Evolutionary conservation across 306 rosid species (phyloP), one percentile per base, ranked within the genome.

Genomic region (Heteromeles arbutifolia): DNA sequence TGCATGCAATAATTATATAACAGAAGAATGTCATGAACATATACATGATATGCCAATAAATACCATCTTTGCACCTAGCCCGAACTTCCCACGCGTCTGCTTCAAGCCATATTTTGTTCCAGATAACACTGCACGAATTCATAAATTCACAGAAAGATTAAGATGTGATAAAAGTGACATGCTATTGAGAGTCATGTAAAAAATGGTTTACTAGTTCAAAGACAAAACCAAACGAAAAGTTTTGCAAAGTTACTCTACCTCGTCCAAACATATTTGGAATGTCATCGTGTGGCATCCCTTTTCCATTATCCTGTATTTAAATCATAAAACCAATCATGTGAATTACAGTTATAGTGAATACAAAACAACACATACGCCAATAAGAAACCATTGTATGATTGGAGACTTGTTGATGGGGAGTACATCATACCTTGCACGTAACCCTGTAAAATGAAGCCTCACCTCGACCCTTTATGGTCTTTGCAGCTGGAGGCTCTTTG

Each of bases 51-150:
- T 65, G 53, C n/a, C 61, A 64, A 68, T 10, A 67, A 48, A 12
- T 92, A 94, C 98, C 98, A 94, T 94, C 90, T 94, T 94, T 15
- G 98, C 98, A 52, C 98, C 98, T 41, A 94, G 96, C 78, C 98
- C 98, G 83, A 92, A 94, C 88, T 94, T 94, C 62, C 98, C 97
- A 8, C 97, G 87, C 1, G 98, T 92, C 86, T 94, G 98, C 92
- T 87, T 90, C 85, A 92, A 84, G 85, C 97, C 98, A 77, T 94
- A 94, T 84, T 92, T 94, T 78, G 98, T 94, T 79, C 98, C 98
- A 74, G 98, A 94, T 22, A 94, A 83, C 83, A 94, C 98, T 94
- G 87, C 87, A 79, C 52, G 77, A 69, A 73, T 43, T 45, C 61
- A 81, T 64, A 76, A 64, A 81, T 34, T 65, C 73, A 84, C 74